Evolutionary conservation across 2,329 filamentous ascomycete genomes (phyloP).

Genomic region (Pseudogymnoascus verrucosus): DNA sequence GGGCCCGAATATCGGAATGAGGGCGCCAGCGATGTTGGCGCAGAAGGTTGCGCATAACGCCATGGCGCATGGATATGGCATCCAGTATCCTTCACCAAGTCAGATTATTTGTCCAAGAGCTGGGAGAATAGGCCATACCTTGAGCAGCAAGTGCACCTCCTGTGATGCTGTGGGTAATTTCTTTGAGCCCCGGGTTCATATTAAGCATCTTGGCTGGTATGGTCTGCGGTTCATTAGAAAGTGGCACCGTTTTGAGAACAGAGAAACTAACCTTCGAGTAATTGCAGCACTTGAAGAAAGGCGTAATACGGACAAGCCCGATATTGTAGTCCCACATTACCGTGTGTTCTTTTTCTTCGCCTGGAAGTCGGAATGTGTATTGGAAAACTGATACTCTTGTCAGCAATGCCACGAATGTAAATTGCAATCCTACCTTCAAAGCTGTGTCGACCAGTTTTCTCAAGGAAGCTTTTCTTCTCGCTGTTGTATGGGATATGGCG

Average conservation of each 20-base stretch:
- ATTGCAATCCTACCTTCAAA: conserved; percentile 63
- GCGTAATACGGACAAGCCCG: conserved; percentile 86
- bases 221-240: conserved; percentile 50
- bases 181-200: conserved; percentile 70
- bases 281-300: conserved; percentile 85
- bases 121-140: conserved; percentile 43
- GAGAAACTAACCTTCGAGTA: conserved; percentile 66
- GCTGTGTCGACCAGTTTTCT: conserved; percentile 77
- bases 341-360: conserved; percentile 56
- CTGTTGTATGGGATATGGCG: conserved; percentile 90
- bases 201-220: conserved; percentile 76
- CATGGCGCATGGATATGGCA: conserved; percentile 79
- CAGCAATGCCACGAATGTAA: conserved; percentile 15
- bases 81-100: conserved; percentile 75
- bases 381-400: conserved; percentile 58
- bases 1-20: conserved; percentile 85
- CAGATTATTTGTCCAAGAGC: conserved; percentile 5
- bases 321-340: conserved; percentile 98
- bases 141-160: conserved; percentile 85
- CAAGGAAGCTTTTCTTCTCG: conserved; percentile 80
- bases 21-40: conserved; percentile 68
- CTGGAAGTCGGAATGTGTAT: conserved; percentile 70
- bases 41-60: conserved; percentile 89
- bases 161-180: conserved; percentile 92
- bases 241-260: neutral